A percentile compares a stretch with the other conserved stretches of the same genome.
Conservation (phyloP, 164 flowering plant genomes). For the Akebia trifoliata region DNA sequence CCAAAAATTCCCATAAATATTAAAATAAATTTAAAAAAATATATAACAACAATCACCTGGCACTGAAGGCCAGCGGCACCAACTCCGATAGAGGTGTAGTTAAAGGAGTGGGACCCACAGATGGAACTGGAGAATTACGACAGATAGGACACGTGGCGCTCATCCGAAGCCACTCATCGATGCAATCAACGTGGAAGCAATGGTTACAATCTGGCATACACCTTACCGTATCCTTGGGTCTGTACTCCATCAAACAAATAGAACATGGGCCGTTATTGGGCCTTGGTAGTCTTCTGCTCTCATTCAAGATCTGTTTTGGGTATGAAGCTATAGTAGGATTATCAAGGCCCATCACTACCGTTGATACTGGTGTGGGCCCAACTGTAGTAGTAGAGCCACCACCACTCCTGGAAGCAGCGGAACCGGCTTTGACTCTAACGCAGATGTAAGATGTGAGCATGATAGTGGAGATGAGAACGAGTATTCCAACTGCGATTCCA, state of each 20-base stretch:
- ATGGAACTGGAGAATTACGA: constrained; percentile 45
- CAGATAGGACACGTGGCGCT: constrained; percentile 57
- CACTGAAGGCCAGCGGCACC: constrained; percentile 40
- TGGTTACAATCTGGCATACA: constrained; percentile 51
- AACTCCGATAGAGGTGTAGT: constrained; percentile 42
- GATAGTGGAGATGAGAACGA: constrained; percentile 55
- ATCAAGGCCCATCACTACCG: constrained; percentile 33
- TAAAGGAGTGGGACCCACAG: constrained; percentile 25
- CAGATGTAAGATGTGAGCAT: constrained; percentile 61
- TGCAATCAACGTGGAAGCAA: constrained; percentile 47
- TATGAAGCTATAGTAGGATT: constrained; percentile 46
- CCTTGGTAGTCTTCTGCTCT: constrained; percentile 41
- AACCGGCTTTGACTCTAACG: constrained; percentile 30
- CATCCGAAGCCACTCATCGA: constrained; percentile 54
- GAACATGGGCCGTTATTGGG: constrained; percentile 37
- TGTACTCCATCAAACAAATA: constrained; percentile 47
- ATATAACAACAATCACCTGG: too few relatives aligned
- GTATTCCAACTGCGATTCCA: constrained; percentile 55
- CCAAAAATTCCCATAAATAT: too few relatives aligned
- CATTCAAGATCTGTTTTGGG: constrained; percentile 46
- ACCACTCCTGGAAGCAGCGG: constrained; percentile 7
- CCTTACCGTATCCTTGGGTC: constrained; percentile 32
- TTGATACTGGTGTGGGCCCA: constrained; percentile 16
- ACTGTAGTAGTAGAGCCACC: constrained; percentile 16
- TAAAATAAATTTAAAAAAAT: too few relatives aligned